A percentile compares a stretch with the other conserved stretches of the same genome.
Evolutionary conservation across 1,284 basidiomycete genomes (phyloP).

Genomic region (Mycena citricolor): DNA sequence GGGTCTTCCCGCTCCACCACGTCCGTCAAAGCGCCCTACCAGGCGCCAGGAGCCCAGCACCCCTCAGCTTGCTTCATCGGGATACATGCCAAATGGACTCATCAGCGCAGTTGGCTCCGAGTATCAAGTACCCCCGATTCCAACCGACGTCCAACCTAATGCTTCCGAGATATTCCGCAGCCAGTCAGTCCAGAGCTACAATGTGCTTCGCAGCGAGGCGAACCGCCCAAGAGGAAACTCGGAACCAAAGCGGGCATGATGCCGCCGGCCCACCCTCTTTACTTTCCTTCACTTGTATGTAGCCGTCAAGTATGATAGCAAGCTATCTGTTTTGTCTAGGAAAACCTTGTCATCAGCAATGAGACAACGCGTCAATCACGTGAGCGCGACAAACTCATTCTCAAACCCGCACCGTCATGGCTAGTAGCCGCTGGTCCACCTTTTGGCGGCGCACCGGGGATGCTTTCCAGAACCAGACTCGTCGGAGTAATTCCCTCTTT

Average conservation of each 20-base stretch:
- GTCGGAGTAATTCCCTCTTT: constrained; percentile 15
- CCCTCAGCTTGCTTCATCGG: constrained; percentile 13
- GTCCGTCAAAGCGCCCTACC: constrained; percentile 6
- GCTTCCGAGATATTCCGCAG: no score
- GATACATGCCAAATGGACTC: constrained; percentile 22
- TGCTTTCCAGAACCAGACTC: constrained; percentile 11
- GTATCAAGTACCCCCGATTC: constrained; percentile 14
- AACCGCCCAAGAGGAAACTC: no score
- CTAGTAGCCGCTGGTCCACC: constrained; percentile 13
- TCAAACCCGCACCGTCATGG: not conserved
- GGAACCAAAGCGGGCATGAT: no score
- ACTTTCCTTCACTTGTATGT: no score
- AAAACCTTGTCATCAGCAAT: no score
- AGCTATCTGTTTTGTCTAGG: no score
- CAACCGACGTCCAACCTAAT: constrained; percentile 3
- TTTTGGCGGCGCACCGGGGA: constrained; percentile 16
- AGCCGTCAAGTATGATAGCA: no score
- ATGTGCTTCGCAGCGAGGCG: no score
- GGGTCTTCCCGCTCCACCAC: constrained; percentile 19
- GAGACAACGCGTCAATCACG: constrained; percentile 1
- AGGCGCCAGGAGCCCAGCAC: constrained; percentile 7
- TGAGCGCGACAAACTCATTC: constrained; percentile 6
- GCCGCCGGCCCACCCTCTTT: no score
- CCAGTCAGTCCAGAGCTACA: no score
- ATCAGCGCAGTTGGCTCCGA: constrained; percentile 19